phyloP scores from a whole-genome alignment of 176 grass and related monocot genomes.

The barley (Hordeum vulgare) region DNA sequence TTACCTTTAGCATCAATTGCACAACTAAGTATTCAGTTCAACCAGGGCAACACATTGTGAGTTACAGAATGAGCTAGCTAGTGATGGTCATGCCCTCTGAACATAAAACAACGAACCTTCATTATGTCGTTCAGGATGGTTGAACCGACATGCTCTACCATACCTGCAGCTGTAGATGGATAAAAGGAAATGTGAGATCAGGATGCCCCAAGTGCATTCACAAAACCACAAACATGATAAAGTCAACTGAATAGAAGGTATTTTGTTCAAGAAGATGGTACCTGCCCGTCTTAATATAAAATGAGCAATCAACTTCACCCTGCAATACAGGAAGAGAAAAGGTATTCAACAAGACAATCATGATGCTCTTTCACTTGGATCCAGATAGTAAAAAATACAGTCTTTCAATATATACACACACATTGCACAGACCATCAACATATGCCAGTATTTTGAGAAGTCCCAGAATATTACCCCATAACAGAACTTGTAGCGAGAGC shows the following conservation, averaged over 20 bases:
- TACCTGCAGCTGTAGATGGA: constrained; percentile 78
- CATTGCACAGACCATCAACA: not conserved
- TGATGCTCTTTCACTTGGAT: not conserved
- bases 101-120: constrained; percentile 41
- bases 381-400: not conserved
- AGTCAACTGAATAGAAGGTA: not conserved
- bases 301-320: constrained; percentile 87
- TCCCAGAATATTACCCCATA: not conserved
- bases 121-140: constrained; percentile 59
- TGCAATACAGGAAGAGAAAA: constrained; percentile 35
- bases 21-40: constrained; percentile 4
- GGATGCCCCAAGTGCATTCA: not conserved
- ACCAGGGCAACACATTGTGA: not conserved
- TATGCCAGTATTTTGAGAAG: not conserved
- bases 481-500: not conserved
- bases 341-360: not conserved
- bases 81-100: not conserved
- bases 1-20: constrained; percentile 9
- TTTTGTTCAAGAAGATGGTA: constrained; percentile 19
- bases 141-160: constrained; percentile 63
- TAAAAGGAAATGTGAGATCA: constrained; percentile 16
- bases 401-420: not conserved
- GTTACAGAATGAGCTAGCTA: not conserved
- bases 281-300: constrained; percentile 97
- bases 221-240: constrained; percentile 4